Percentiles rank a stretch among this genome's conserved stretches.
Evolutionary conservation across 805 yeast genomes (phyloP).

Genomic region (Maudiozyma bulderi): DNA sequence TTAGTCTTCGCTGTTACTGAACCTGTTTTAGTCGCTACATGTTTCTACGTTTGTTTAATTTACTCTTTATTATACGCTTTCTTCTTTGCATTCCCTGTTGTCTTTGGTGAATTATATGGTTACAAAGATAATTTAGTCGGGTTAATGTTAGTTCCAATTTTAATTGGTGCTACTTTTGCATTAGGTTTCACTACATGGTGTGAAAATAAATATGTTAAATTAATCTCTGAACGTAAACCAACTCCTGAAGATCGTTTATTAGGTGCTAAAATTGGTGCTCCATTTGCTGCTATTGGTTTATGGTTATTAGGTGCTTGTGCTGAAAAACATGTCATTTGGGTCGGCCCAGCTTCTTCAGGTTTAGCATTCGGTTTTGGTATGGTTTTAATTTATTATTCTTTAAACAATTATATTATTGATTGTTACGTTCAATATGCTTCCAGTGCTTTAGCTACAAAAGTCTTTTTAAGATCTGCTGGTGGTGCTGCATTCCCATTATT

Average conservation of each 20-base stretch:
- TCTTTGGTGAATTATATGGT: conserved; percentile 67
- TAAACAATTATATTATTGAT: conserved; percentile 80
- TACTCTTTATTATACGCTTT: conserved; percentile 87
- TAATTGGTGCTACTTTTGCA: conserved; percentile 77
- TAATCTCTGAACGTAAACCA: conserved; percentile 47
- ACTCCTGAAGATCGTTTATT: conserved; percentile 72
- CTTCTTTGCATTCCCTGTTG: conserved; percentile 91
- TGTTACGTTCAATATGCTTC: conserved; percentile 79
- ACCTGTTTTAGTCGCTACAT: conserved; percentile 76
- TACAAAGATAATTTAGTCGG: conserved; percentile 74
- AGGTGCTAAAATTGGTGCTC: conserved; percentile 77
- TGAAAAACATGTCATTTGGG: conserved; percentile 62
- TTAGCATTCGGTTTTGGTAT: conserved; percentile 71
- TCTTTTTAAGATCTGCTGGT: conserved; percentile 69
- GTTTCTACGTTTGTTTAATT: conserved; percentile 78
- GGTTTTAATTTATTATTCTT: conserved; percentile 65
- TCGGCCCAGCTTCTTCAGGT: conserved; percentile 72
- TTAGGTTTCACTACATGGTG: conserved; percentile 63
- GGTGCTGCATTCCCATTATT: conserved; percentile 83
- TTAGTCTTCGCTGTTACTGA: conserved; percentile 67
- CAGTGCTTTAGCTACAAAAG: conserved; percentile 72
- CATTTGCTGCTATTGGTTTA: conserved; percentile 71
- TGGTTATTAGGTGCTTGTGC: conserved; percentile 79
- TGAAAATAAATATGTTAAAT: conserved; percentile 49
- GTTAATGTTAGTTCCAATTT: conserved; percentile 79